A percentile compares a stretch with the other conserved stretches of the same genome.
Evolutionary conservation across 2,329 filamentous ascomycete genomes (phyloP).

Genomic region (Ceratocystis cubensis): DNA sequence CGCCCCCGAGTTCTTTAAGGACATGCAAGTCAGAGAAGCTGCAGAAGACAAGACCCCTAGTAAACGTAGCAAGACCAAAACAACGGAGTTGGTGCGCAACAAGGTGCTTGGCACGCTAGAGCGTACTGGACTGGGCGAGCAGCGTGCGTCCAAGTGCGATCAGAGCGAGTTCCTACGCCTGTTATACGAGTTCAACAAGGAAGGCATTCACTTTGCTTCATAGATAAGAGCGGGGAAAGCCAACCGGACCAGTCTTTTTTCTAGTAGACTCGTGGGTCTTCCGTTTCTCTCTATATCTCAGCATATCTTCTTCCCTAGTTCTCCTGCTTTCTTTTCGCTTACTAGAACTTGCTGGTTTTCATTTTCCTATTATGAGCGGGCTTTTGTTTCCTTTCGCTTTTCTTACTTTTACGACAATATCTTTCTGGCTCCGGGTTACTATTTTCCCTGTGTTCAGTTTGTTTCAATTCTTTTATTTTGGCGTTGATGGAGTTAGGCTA

Average conservation of each 20-base stretch:
- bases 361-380: conserved; percentile 8
- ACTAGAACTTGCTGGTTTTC: background rate
- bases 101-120: conserved; percentile 81
- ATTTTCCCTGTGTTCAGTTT: conserved; percentile 21
- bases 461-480: conserved; percentile 64
- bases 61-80: conserved; percentile 65
- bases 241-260: background rate
- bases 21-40: conserved; percentile 33
- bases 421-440: background rate
- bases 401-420: background rate
- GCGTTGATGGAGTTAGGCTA: conserved; percentile 47
- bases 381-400: background rate
- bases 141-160: conserved; percentile 73
- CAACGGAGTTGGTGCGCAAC: conserved; percentile 67
- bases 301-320: background rate
- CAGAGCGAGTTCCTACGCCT: conserved; percentile 84
- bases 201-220: conserved; percentile 73
- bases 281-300: background rate
- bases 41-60: conserved; percentile 46
- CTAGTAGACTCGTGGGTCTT: background rate
- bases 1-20: conserved; percentile 73
- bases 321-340: background rate
- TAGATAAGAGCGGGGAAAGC: background rate
- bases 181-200: conserved; percentile 71
- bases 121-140: conserved; percentile 67